These are phyloP conservation scores for Mycocentrospora acerina DNA, from an alignment of 2,329 filamentous ascomycete genomes.

Conservation along the genomic window DNA sequence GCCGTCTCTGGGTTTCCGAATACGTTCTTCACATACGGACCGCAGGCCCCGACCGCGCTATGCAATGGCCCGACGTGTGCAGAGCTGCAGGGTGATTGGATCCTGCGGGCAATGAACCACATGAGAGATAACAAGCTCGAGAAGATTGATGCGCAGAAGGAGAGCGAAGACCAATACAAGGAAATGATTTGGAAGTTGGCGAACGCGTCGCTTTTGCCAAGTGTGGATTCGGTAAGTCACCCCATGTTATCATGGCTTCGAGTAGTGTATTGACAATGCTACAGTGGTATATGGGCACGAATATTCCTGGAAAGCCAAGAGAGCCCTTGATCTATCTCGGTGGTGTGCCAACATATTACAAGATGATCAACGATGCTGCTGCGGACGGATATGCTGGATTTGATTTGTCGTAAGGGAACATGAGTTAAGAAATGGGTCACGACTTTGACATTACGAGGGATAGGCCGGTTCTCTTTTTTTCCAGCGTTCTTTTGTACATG, in stretches of 20 bases:
- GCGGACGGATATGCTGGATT: constrained; percentile 22
- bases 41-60: constrained; percentile 59
- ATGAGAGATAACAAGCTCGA: constrained; percentile 51
- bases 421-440: too few relatives aligned
- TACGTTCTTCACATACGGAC: constrained; percentile 52
- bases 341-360: constrained; percentile 26
- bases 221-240: constrained; percentile 40
- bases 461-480: too few relatives aligned
- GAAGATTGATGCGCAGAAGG: constrained; percentile 53
- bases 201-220: constrained; percentile 53
- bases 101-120: constrained; percentile 53
- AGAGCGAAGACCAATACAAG: constrained; percentile 54
- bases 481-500: too few relatives aligned
- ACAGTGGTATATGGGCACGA: constrained; percentile 58
- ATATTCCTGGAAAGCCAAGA: constrained; percentile 55
- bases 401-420: neutral
- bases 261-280: neutral
- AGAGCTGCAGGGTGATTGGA: constrained; percentile 60
- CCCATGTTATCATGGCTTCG: neutral
- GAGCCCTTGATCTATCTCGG: constrained; percentile 56
- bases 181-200: constrained; percentile 51
- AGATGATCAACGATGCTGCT: constrained; percentile 15
- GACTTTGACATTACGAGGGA: too few relatives aligned
- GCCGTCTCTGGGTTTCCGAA: constrained; percentile 47
- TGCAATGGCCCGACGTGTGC: constrained; percentile 58